A percentile compares a stretch with the other conserved stretches of the same genome.
Evolutionary conservation across 495 filamentous ascomycete genomes (phyloP).

Genomic region (Sordaria brevicollis): DNA sequence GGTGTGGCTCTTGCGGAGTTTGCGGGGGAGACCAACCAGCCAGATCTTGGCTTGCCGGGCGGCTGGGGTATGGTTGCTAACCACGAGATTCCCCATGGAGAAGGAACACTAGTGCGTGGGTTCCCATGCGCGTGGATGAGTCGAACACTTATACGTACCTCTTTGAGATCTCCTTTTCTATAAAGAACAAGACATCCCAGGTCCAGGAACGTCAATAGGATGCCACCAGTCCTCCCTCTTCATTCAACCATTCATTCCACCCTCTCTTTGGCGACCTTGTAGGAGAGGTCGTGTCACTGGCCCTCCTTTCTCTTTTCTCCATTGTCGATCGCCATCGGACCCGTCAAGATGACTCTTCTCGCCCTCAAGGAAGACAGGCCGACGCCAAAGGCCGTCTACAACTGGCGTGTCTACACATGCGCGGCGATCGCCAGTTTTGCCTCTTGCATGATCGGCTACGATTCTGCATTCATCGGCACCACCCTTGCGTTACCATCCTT

Average conservation of each 20-base stretch:
- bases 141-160: neutral
- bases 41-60: slow-evolving; percentile 1
- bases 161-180: slow-evolving; percentile 1
- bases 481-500: slow-evolving; percentile 55
- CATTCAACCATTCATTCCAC: neutral
- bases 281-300: neutral
- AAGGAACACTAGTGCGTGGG: slow-evolving; percentile 1
- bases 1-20: neutral
- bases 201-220: neutral
- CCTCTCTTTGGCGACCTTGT: neutral
- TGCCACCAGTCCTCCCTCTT: neutral
- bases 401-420: slow-evolving; percentile 59
- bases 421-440: slow-evolving; percentile 56
- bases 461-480: slow-evolving; percentile 60
- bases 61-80: neutral
- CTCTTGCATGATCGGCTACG: slow-evolving; percentile 64
- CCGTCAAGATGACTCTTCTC: slow-evolving; percentile 45
- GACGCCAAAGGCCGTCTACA: slow-evolving; percentile 59
- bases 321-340: neutral
- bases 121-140: neutral
- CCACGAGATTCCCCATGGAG: slow-evolving; percentile 8
- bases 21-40: neutral
- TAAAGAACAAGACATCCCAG: slow-evolving; percentile 7
- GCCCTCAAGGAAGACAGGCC: slow-evolving; percentile 53
- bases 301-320: neutral